Evolutionary conservation across 2,329 filamentous ascomycete genomes (phyloP), one percentile per base, ranked within the genome.

Genomic region (Gaeumannomyces sp.): DNA sequence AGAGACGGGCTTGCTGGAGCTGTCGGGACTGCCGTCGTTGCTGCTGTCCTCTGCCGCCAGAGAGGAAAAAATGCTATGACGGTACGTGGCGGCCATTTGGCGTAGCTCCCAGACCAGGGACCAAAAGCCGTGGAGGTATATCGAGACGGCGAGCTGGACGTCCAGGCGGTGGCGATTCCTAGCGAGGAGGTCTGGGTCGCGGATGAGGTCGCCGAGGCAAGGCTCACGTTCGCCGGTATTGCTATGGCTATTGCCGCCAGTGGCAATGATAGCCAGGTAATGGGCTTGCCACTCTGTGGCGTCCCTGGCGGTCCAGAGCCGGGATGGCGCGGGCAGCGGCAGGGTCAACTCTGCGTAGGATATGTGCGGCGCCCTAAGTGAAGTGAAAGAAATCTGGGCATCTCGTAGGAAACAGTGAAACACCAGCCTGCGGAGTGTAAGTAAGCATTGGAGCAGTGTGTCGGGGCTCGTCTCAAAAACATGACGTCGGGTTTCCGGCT

Each of bases 301-400:
- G 0, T 82, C 82, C 35, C 81, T 80, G 1, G 89, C 89, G 61
- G 85, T 81, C 89, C 89, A 93, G 2, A 92, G 73, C 16, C 83
- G 79, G 64, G 82, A 80, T 0, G 84, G 78, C 66, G 83, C 84
- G 0, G 89, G 89, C 0, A 92, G 74, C 1, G 88, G 87, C 3
- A 91, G 76, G 4, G 84, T 84, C 61, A 92, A 76, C 70, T 92
- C 89, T 0, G 87, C 81, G 70, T 90, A 92, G 0, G 88, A 89
- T 68, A 91, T 85, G 27, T 86, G 77, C 0, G 88, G 86, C 66
- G 84, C 87, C 28, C 83, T 85, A 64, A 89, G 78, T 4, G 89
- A 80, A 1, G 86, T 85, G 77, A 92, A 88, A 2, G 89, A 90
- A 4, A 84, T 81, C 66, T 90, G 86, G 0, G 86, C 80, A 70